Base-by-base conservation (phyloP, 2,329 filamentous ascomycete genomes). In the Botrytis fabae region DNA sequence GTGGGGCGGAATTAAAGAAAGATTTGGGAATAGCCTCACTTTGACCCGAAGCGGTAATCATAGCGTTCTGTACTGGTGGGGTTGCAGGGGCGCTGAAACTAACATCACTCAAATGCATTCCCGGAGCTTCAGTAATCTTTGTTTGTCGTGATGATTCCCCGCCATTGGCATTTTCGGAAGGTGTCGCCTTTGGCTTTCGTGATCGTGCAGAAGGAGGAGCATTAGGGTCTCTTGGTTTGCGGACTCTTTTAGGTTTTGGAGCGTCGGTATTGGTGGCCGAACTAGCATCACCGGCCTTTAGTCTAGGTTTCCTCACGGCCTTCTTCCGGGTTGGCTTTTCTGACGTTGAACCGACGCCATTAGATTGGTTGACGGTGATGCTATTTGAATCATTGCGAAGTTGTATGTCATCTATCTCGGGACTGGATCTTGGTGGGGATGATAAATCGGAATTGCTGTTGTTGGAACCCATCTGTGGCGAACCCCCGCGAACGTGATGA, bases 241-340 rank as follows among this genome's bases (percentile, higher is more conserved):
- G 82, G 12, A 85, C 83, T 75, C 85, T 86, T 73, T 87, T 86
- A 70, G 82, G 60, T 88, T 77, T 83, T 75, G 69, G 75, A 75
- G 84, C 80, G 35, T 83, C 83, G 22, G 86, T 84, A 28, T 83
- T 81, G 79, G 69, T 70, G 80, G 73, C 83, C 83, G 81, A 69
- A 81, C 80, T 71, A 79, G 79, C 80, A 46, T 74, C 62, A 65
- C 74, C 73, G 81, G 32, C 85, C 84, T 73, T 78, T 74, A 83
- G 88, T 79, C 86, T 92, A 78, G 89, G 88, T 79, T 91, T 91
- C 68, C 89, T 86, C 35, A 89, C 89, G 32, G 89, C 88, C 82
- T 91, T 91, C 82, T 90, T 90, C 7, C 89, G 83, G 28, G 76
- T 61, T 48, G 75, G 76, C 76, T 75, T 74, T 66, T 72, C 75